Base-by-base conservation (phyloP, 2,329 filamentous ascomycete species). In the Sclerotinia borealis region DNA sequence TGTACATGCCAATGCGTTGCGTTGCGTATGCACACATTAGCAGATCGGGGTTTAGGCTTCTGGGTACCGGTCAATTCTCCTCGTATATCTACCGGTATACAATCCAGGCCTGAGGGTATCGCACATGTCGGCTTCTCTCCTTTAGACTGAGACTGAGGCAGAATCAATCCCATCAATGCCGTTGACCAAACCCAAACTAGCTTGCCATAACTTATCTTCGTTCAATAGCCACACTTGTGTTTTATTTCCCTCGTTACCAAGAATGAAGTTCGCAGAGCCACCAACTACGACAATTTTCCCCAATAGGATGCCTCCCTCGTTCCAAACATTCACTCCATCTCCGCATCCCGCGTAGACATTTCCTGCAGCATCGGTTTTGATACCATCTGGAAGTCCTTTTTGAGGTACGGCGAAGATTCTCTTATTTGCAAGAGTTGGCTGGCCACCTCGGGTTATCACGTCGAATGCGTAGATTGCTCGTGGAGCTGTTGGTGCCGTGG, bases 351-450 rank as follows among this genome's bases (percentile, higher is more conserved):
- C 77, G 73, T 82, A 85, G 9, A 85, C 78, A 68, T 84, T 84
- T 5, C 82, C 82, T 4, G 78, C 69, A 1, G 75, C 76, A 67
- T 85, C 82, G 29, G 77, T 76, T 65, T 81, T 80, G 64, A 82
- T 73, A 76, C 86, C 86, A 65, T 88, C 86, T 0, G 85, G 84
- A 3, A 85, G 75, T 4, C 82, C 81, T 1, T 76, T 71, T 55
- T 81, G 77, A 2, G 77, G 75, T 62, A 80, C 84, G 0, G 85
- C 84, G 69, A 89, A 88, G 0, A 79, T 77, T 64, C 63, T 39
- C 27, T 54, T 61, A 25, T 68, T 68, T 8, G 63, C 22, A 15
- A 67, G 45, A 31, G 29, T 63, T 31, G 61, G 65, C 19, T 67
- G 47, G 7, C 59, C 63, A 9, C 15, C 51, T 25, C 36, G 39